Evolutionary conservation across 257 asterid species (phyloP), one percentile per base, ranked within the genome.

Genomic region (Haberlea rhodopensis): DNA sequence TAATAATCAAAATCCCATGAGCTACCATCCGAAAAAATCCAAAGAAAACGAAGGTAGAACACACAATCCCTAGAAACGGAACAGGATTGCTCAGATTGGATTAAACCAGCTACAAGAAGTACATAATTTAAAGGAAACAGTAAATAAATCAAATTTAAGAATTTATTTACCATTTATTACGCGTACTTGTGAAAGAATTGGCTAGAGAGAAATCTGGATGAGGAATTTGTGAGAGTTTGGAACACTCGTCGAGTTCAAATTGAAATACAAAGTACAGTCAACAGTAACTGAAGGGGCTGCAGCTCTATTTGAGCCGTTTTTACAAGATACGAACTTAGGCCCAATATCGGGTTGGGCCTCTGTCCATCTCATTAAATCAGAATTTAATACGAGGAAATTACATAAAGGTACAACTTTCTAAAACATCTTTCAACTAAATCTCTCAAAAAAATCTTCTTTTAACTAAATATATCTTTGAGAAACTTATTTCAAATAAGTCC

Each of bases 161-260:
- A 8, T 65, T 8, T 60, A 27, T 26, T 67, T 56, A 78, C 82
- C 82, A 78, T 78, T n/a, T 24, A 37, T 37, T 32, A 2, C 46
- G 63, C 58, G 52, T n/a, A 64, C 20, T 21, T 51, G 45, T 55
- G 28, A 63, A 74, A 70, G 18, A 40, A 48, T 25, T 48, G 68
- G 71, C 68, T 76, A 31, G 73, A 62, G 66, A 61, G 48, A 66
- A 6, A 40, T 37, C 48, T 40, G 0, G 48, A 40, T 40, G 6
- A 40, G 45, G 10, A 34, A 15, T 10, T 34, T 32, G 0, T 2
- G 48, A 0, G 6, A 40, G 18, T 18, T 40, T n/a, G n/a, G n/a
- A n/a, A n/a, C n/a, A n/a, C 48, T 40, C 4, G 34, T 11, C 3
- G 18, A 11, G 18, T 11, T 40, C 48, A 18, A 40, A 40, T 11